Conservation (phyloP, 164 flowering plant genomes). For the Protea cynaroides region DNA sequence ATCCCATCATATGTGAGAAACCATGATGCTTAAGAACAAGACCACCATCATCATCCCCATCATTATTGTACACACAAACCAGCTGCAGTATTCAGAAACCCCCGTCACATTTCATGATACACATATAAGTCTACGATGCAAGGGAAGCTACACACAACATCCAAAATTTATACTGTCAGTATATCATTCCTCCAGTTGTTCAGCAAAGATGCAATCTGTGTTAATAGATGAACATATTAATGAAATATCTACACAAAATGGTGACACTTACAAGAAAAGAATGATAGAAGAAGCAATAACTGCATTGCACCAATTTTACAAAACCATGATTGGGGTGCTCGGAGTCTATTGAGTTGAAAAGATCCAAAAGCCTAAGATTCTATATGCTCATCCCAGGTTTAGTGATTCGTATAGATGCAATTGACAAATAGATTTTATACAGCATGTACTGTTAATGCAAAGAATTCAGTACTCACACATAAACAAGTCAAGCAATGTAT, state of each 20-base stretch:
- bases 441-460: no score
- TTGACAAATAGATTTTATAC: no score
- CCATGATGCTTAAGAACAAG: slow-evolving; percentile 7
- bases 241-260: neutral
- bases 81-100: slow-evolving; percentile 26
- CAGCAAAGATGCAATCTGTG: neutral
- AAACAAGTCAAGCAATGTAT: no score
- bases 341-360: no score
- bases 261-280: neutral
- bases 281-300: no score
- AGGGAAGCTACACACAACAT: slow-evolving; percentile 5
- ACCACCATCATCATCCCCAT: slow-evolving; percentile 20
- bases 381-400: no score
- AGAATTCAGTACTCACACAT: no score
- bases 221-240: neutral
- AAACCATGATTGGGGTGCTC: no score
- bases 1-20: slow-evolving; percentile 3
- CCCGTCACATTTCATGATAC: slow-evolving; percentile 21
- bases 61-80: slow-evolving; percentile 14
- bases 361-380: no score
- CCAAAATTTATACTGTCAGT: slow-evolving; percentile 8
- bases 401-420: no score
- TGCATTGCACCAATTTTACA: no score
- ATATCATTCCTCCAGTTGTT: neutral
- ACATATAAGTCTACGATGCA: neutral